Evolutionary conservation across 805 yeast genomes (phyloP).

Genomic region (Spathaspora passalidarum): DNA sequence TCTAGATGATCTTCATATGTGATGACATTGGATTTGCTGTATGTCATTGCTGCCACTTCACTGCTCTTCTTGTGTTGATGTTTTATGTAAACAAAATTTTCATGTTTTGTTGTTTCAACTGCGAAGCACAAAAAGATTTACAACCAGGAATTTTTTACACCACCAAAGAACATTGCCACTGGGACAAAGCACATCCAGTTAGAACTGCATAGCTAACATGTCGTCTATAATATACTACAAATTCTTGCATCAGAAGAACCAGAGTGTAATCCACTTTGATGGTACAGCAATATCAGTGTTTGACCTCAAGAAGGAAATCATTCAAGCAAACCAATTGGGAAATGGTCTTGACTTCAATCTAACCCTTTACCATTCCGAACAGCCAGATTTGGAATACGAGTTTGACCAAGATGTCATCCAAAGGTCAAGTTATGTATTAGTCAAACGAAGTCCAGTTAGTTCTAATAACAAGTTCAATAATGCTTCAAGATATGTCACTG

Average conservation of each 20-base stretch:
- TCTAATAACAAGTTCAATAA: slow-evolving; percentile 48
- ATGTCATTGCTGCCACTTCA: no score
- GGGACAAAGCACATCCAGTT: no score
- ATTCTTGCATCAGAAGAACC: slow-evolving; percentile 79
- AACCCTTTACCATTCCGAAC: slow-evolving; percentile 55
- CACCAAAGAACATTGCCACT: no score
- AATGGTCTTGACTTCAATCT: slow-evolving; percentile 84
- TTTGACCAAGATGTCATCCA: slow-evolving; percentile 93
- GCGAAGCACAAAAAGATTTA: no score
- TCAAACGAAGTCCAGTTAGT: slow-evolving; percentile 68
- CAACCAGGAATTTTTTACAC: no score
- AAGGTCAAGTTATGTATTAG: slow-evolving; percentile 80
- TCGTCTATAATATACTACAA: slow-evolving; percentile 85
- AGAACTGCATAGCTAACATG: slow-evolving; percentile 42
- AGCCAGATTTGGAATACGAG: slow-evolving; percentile 64
- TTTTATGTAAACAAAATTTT: neutral
- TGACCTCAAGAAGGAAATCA: slow-evolving; percentile 89
- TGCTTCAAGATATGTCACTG: slow-evolving; percentile 69
- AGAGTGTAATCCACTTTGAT: slow-evolving; percentile 80
- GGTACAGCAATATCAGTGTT: slow-evolving; percentile 96
- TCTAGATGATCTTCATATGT: slow-evolving; percentile 13
- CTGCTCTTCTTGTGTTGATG: no score
- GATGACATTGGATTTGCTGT: slow-evolving; percentile 17
- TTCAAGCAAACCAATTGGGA: slow-evolving; percentile 74
- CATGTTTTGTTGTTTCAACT: no score